Conservation (phyloP, 345 rosid genomes). For the Odontarrhena argentea region DNA sequence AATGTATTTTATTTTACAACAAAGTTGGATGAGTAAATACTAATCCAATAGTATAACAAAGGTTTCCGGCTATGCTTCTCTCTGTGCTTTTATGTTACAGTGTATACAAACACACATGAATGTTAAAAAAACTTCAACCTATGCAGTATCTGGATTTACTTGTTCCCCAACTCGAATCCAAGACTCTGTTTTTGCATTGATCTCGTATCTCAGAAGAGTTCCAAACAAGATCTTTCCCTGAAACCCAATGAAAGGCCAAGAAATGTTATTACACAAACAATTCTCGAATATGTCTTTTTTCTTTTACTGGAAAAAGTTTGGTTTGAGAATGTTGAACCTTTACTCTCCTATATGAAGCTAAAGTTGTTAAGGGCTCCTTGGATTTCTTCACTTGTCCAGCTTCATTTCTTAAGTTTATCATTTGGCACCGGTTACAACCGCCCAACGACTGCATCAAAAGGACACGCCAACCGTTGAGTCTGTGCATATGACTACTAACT, state of each 20-base stretch:
- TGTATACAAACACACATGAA: conserved; percentile 5
- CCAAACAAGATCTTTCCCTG: conserved; percentile 97
- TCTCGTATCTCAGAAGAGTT: conserved; percentile 52
- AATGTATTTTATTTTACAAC: not conserved
- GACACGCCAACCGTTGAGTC: not conserved
- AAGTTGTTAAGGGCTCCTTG: conserved; percentile 76
- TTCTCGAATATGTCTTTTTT: not conserved
- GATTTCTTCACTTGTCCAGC: conserved; percentile 67
- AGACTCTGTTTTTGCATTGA: conserved; percentile 35
- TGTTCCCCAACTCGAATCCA: conserved; percentile 72
- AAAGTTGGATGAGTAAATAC: conserved; percentile 13
- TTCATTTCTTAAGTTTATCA: conserved; percentile 60
- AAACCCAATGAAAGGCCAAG: conserved; percentile 20
- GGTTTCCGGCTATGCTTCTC: not conserved
- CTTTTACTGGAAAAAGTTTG: not conserved
- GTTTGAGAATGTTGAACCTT: conserved; percentile 54
- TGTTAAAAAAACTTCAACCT: conserved; percentile 17
- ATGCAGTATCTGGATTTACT: conserved; percentile 46
- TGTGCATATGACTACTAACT: conserved; percentile 1
- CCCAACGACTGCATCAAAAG: conserved; percentile 64
- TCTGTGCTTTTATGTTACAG: conserved; percentile 13
- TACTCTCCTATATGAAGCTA: conserved; percentile 85
- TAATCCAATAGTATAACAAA: conserved; percentile 12
- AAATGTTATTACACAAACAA: conserved; percentile 3
- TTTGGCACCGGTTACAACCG: conserved; percentile 94